Evolutionary conservation across 179 eudicot species (phyloP), one percentile per base, ranked within the genome.

Genomic region (Spinacia oleracea): DNA sequence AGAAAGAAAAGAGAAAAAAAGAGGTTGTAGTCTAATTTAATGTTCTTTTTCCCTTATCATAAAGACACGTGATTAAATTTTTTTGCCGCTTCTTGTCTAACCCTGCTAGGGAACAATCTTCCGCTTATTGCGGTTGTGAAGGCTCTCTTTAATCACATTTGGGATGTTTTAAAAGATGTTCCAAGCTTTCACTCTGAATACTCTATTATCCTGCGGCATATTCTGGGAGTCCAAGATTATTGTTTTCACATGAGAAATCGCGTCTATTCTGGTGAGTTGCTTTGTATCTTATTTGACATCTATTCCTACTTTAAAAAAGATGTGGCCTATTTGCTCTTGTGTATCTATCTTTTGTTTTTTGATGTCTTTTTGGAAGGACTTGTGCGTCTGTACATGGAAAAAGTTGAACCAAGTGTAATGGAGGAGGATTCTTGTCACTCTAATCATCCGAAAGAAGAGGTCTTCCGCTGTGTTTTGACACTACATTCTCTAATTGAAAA

Each of bases 161-260:
- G 85, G 86, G 99, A 96, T 77, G 90, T 93, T 79, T 76, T 93
- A 50, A 88, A 86, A 78, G 94, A 93, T 72, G 90, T 87, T 78
- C 94, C 97, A 27, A 89, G 91, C 84, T 96, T 93, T 84, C 98
- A 91, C 74, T 89, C 93, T 9, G 99, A 96, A 82, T 96, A 96
- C 63, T 93, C 94, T 79, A 83, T 83, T 81, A 90, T 96, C 72
- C 87, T 96, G 25, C 89, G 97, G 45, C 93, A 87, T 86, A 86
- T 96, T 82, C 81, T 96, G 87, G 86, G 86, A 29, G 86, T 84
- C 68, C 84, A 73, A 80, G 90, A 89, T 72, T 90, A 91, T 81
- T 91, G 90, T 56, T 91, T 96, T 84, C 97, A 96, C 85, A 81
- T 89, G 87, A 85, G 90, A 84, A 93, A 88, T 84, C 85, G 87